phyloP scores from a whole-genome alignment of 2,329 filamentous ascomycete genomes.

The Stagonosporopsis rhizophila region DNA sequence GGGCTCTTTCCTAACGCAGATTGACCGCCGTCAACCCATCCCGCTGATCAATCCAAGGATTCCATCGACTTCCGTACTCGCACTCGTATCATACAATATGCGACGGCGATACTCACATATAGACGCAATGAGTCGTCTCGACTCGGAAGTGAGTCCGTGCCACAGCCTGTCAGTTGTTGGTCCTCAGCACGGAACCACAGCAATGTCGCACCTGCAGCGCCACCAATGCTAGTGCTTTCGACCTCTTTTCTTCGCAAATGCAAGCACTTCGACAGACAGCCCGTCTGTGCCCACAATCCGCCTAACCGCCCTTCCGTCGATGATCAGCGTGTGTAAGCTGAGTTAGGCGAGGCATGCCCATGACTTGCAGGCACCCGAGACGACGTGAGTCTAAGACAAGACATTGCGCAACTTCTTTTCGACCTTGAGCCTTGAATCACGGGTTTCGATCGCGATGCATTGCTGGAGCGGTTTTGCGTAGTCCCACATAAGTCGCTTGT shows the following conservation, averaged over 20 bases:
- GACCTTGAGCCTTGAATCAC: neutral
- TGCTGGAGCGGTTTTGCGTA: neutral
- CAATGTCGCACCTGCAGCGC: slow-evolving; percentile 4
- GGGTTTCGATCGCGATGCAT: neutral
- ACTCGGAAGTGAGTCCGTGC: neutral
- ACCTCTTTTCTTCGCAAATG: neutral
- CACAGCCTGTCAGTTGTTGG: neutral
- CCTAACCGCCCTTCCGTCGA: slow-evolving; percentile 6
- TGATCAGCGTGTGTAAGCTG: slow-evolving; percentile 4
- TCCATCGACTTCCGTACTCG: slow-evolving; percentile 2
- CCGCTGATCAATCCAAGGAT: neutral
- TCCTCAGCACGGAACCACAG: neutral
- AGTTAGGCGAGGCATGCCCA: slow-evolving; percentile 3
- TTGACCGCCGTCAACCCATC: neutral
- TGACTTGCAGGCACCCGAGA: slow-evolving; percentile 8
- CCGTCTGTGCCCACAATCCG: slow-evolving; percentile 2
- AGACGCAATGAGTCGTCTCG: neutral
- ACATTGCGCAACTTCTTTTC: neutral
- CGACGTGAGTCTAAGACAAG: slow-evolving; percentile 9
- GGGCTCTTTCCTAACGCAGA: neutral
- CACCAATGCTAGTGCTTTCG: neutral
- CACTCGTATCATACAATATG: neutral
- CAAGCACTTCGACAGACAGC: neutral
- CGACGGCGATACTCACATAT: neutral
- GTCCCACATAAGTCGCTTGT: neutral